These are phyloP conservation scores for Maudiozyma serrabonitensis DNA, from an alignment of 805 yeast genomes.

Conservation along the genomic window DNA sequence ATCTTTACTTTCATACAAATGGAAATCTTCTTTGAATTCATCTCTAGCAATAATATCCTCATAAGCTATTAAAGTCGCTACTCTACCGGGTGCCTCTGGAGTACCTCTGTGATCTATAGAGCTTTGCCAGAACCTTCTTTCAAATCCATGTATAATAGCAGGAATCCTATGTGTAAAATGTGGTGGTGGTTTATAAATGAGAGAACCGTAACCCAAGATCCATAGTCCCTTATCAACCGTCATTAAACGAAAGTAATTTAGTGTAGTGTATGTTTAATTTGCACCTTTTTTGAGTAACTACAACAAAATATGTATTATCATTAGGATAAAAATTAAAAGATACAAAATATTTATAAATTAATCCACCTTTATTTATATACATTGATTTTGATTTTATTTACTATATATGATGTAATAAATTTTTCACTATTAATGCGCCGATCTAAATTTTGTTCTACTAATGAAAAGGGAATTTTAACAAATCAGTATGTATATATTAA, in stretches of 20 bases:
- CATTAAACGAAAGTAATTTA: neutral
- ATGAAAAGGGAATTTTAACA: no score
- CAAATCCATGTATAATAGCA: slow-evolving; percentile 67
- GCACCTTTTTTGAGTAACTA: no score
- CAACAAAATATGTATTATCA: no score
- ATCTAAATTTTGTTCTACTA: no score
- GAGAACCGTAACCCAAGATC: slow-evolving; percentile 86
- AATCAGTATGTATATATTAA: no score
- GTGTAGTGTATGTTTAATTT: no score
- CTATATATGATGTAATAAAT: no score
- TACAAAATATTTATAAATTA: no score
- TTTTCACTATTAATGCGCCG: no score
- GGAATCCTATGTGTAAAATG: slow-evolving; percentile 49
- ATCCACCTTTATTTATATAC: no score
- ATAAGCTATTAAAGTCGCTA: slow-evolving; percentile 66
- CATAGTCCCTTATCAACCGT: slow-evolving; percentile 35
- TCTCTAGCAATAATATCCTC: slow-evolving; percentile 39
- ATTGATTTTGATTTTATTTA: no score
- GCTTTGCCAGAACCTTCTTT: slow-evolving; percentile 85
- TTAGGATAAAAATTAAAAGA: no score
- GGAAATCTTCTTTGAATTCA: slow-evolving; percentile 35
- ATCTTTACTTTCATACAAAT: slow-evolving; percentile 10
- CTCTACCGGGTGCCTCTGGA: slow-evolving; percentile 79
- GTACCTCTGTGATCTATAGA: slow-evolving; percentile 88
- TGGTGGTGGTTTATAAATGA: slow-evolving; percentile 87